Evolutionary conservation across 2,329 filamentous ascomycete genomes (phyloP).

Genomic region (Clarireedia sp.): DNA sequence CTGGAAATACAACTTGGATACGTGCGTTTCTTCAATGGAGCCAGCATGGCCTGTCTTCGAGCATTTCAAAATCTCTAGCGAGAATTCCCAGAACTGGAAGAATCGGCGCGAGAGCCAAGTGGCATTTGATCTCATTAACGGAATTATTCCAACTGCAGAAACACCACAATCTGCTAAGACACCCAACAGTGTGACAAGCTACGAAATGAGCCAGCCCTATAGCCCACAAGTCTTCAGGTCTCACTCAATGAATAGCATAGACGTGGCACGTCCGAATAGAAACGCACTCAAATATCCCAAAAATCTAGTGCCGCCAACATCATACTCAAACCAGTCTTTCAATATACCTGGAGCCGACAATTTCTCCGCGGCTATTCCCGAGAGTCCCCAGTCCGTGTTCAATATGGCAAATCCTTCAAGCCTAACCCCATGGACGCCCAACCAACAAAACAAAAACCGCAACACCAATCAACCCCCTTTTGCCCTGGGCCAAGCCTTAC

Average conservation of each 20-base stretch:
- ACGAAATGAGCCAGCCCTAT: constrained; percentile 16
- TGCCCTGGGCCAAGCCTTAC: constrained; percentile 11
- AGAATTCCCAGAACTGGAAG: constrained; percentile 12
- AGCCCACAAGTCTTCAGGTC: constrained; percentile 18
- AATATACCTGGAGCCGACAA: neutral
- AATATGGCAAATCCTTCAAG: neutral
- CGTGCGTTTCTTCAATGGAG: constrained; percentile 24
- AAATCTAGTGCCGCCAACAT: constrained; percentile 4
- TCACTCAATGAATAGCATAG: constrained; percentile 8
- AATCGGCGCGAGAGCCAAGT: constrained; percentile 23
- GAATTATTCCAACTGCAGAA: constrained; percentile 16
- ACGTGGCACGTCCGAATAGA: constrained; percentile 1
- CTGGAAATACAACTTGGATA: constrained; percentile 26
- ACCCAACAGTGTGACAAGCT: constrained; percentile 20
- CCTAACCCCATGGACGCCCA: neutral
- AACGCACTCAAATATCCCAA: constrained; percentile 9
- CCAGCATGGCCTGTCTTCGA: constrained; percentile 26
- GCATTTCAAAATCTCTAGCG: constrained; percentile 15
- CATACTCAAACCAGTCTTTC: constrained; percentile 2
- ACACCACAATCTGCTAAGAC: constrained; percentile 20
- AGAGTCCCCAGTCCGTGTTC: neutral
- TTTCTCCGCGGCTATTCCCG: neutral
- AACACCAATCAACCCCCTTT: neutral
- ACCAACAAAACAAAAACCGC: neutral
- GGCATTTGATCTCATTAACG: constrained; percentile 24